Percentiles rank a stretch among this genome's conserved stretches.
Conservation (phyloP, 805 yeast genomes). For the Wickerhamomyces bovis region DNA sequence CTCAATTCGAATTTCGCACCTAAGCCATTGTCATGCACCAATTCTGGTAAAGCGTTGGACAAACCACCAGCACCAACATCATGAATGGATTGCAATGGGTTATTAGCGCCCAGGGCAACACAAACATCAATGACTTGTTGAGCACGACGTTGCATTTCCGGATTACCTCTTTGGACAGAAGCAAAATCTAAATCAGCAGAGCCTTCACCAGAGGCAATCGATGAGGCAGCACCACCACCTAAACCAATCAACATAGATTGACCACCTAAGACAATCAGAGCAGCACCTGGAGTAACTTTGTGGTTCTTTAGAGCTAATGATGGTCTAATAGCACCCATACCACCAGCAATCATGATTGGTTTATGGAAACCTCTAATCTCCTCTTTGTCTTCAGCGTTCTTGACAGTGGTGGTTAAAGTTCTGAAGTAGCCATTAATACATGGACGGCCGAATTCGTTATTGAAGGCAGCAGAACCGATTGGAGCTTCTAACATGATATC, state of each 20-base stretch:
- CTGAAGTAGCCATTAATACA: constrained; percentile 95
- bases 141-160: constrained; percentile 98
- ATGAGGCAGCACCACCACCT: constrained; percentile 99
- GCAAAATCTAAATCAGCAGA: constrained; percentile 97
- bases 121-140: constrained; percentile 97
- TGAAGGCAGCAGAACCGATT: constrained; percentile 95
- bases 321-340: constrained; percentile 95
- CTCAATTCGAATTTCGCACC: constrained; percentile 93
- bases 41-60: constrained; percentile 94
- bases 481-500: constrained; percentile 98
- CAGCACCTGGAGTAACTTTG: constrained; percentile 86
- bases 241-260: constrained; percentile 96
- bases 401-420: constrained; percentile 80
- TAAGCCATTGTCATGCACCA: constrained; percentile 92
- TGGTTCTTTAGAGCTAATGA: constrained; percentile 83
- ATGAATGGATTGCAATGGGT: constrained; percentile 91
- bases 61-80: constrained; percentile 99
- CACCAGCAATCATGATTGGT: constrained; percentile 99
- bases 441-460: constrained; percentile 98
- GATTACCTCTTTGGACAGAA: constrained; percentile 98
- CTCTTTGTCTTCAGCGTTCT: constrained; percentile 49
- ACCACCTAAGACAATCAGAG: constrained; percentile 92
- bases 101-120: constrained; percentile 65
- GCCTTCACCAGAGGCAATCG: constrained; percentile 93
- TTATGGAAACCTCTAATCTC: constrained; percentile 96